Evolutionary conservation across 768 basidiomycete genomes (phyloP).

Genomic region (Mycena amicta): DNA sequence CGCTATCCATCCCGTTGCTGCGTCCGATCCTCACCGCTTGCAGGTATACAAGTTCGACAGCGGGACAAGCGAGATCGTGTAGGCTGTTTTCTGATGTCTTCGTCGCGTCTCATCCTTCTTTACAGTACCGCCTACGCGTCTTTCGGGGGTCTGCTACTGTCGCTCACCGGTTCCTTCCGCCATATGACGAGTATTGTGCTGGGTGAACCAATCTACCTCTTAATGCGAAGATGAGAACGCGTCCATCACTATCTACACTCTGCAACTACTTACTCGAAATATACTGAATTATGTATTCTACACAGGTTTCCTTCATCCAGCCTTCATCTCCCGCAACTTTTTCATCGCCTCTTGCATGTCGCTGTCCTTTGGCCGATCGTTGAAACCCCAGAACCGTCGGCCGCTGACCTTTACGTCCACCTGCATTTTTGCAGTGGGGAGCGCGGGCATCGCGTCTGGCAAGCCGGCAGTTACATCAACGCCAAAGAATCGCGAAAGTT

Average conservation of each 20-base stretch:
- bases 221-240: conserved; percentile 70
- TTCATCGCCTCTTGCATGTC: conserved; percentile 46
- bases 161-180: conserved; percentile 87
- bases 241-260: conserved; percentile 9
- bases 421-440: conserved; percentile 16
- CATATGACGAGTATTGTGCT: conserved; percentile 92
- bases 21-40: conserved; percentile 1
- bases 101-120: conserved; percentile 15
- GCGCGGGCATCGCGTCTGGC: background rate
- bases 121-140: conserved; percentile 91
- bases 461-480: conserved; percentile 48
- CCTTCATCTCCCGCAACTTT: conserved; percentile 46
- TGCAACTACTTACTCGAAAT: conserved; percentile 17
- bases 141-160: conserved; percentile 94
- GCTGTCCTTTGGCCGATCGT: conserved; percentile 36
- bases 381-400: conserved; percentile 44
- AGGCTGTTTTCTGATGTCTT: conserved; percentile 33
- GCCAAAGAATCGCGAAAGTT: conserved; percentile 61
- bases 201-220: conserved; percentile 88
- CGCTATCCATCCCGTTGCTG: conserved; percentile 19
- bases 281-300: conserved; percentile 2
- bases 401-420: conserved; percentile 44
- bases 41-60: conserved; percentile 98
- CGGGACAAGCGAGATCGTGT: conserved; percentile 83
- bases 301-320: conserved; percentile 26